Evolutionary conservation across 257 asterid species (phyloP).

Genomic region (Jasminum sambac): DNA sequence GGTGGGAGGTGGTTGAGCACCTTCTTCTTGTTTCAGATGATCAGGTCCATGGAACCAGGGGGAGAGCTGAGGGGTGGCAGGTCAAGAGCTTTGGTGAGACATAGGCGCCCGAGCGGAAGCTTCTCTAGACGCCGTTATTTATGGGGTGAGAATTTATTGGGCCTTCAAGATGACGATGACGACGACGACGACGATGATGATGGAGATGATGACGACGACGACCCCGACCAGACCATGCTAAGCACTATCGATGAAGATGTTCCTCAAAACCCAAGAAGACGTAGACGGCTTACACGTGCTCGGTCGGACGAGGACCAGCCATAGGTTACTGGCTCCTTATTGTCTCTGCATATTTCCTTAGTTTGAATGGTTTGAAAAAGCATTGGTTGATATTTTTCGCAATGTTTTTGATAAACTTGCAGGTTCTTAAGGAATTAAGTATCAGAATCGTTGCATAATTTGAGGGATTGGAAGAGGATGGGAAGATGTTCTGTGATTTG

Average conservation of each 20-base stretch:
- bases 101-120: slow-evolving; percentile 39
- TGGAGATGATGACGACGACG: slow-evolving; percentile 12
- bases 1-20: slow-evolving; percentile 44
- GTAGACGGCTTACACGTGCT: slow-evolving; percentile 19
- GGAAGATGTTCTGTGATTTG: background rate
- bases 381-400: background rate
- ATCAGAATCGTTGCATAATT: background rate
- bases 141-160: slow-evolving; percentile 29
- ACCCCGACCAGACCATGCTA: background rate
- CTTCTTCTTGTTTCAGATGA: slow-evolving; percentile 49
- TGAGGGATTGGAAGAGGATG: background rate
- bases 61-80: slow-evolving; percentile 43
- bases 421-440: slow-evolving; percentile 12
- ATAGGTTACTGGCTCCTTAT: slow-evolving; percentile 4
- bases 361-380: too few species aligned
- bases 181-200: slow-evolving; percentile 4
- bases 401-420: background rate
- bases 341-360: background rate
- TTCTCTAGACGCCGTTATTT: slow-evolving; percentile 41
- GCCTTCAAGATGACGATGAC: slow-evolving; percentile 33
- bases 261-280: slow-evolving; percentile 27
- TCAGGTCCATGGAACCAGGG: slow-evolving; percentile 40
- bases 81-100: slow-evolving; percentile 43
- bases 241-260: slow-evolving; percentile 8
- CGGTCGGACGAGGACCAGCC: slow-evolving; percentile 27